Base-by-base conservation (phyloP, 352 stramenopile genomes). In the Blastocystis sp. region DNA sequence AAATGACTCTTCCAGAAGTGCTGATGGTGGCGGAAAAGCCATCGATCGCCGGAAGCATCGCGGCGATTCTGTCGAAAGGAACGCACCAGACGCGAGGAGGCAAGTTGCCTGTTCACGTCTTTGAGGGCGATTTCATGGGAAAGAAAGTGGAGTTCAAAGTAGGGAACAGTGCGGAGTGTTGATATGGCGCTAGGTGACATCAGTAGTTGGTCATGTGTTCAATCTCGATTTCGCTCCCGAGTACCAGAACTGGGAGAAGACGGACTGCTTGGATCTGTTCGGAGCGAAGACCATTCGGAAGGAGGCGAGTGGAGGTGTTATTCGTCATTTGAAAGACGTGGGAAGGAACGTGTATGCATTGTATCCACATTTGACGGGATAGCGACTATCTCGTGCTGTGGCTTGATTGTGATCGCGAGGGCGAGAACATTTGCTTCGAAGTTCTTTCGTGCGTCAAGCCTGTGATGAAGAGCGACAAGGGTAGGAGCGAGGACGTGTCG, bases 351-450 rank as follows among this genome's bases (percentile, higher is more conserved):
- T 54, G 73, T 89, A 54, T 36, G 87, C 38, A 88, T 89, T 84
- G 87, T n/a, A 77, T 84, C 34, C 75, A 92, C 57, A 77, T 71
- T 34, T 34, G n/a, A 29, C 3, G 42, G 27, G 56, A 32, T 84
- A 87, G 65, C n/a, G 79, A 87, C 38, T 92, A 91, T 67, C 89
- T 96, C n/a, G 91, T 95, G 2, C 86, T 96, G 1, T 96, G 92
- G 92, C 90, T 96, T 88, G 92, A 96, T 90, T 96, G 92, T 84
- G 92, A 96, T 91, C 88, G 91, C 18, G 92, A 96, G 87, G 92
- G 92, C 54, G 92, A 96, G 87, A 95, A 94, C 87, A 96, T 95
- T 61, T 94, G 92, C 73, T 95, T 94, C 89, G 92, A 96, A 90
- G 91, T 94, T n/a, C 89, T 96, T 32, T 89, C 92, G 51, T 89